Evolutionary conservation across 108 stramenopile species (phyloP).

Genomic region (Cyclotella choctawhatcheeana): DNA sequence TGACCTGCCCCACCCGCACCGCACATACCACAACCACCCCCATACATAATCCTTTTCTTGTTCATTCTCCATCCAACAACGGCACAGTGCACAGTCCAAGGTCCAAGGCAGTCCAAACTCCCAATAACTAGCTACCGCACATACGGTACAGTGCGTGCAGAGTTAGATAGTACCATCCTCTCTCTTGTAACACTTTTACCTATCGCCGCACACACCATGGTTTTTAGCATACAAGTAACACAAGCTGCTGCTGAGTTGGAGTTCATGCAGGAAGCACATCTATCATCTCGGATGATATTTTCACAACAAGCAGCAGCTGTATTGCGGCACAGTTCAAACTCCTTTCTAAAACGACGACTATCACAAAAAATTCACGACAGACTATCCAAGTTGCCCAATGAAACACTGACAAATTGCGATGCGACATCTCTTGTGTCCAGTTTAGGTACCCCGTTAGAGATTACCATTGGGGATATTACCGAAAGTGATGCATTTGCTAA

Average conservation of each 20-base stretch:
- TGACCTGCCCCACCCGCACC: too few relatives aligned
- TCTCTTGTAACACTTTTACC: too few relatives aligned
- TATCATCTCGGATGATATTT: constrained; percentile 6
- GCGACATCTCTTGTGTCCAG: not conserved
- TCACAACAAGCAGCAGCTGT: constrained; percentile 10
- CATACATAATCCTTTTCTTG: too few relatives aligned
- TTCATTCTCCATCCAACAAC: too few relatives aligned
- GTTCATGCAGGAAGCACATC: constrained; percentile 8
- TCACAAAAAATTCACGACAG: constrained; percentile 8
- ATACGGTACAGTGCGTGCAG: too few relatives aligned
- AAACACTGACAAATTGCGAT: constrained; percentile 12
- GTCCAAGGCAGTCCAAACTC: too few relatives aligned
- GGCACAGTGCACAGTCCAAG: too few relatives aligned
- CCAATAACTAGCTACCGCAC: too few relatives aligned
- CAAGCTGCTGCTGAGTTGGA: not conserved
- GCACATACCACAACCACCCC: too few relatives aligned
- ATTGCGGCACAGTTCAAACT: constrained; percentile 4
- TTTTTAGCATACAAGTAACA: too few relatives aligned
- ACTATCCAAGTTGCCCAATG: not conserved
- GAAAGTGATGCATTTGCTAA: constrained; percentile 22
- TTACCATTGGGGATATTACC: constrained; percentile 16
- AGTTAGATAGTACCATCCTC: too few relatives aligned
- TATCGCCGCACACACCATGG: too few relatives aligned
- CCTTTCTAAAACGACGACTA: constrained; percentile 5
- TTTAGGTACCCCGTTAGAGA: constrained; percentile 4